Percentiles rank a stretch among this genome's conserved stretches.
Evolutionary conservation across 805 yeast genomes (phyloP).

Genomic region (Lipomyces spencermartinsiae): DNA sequence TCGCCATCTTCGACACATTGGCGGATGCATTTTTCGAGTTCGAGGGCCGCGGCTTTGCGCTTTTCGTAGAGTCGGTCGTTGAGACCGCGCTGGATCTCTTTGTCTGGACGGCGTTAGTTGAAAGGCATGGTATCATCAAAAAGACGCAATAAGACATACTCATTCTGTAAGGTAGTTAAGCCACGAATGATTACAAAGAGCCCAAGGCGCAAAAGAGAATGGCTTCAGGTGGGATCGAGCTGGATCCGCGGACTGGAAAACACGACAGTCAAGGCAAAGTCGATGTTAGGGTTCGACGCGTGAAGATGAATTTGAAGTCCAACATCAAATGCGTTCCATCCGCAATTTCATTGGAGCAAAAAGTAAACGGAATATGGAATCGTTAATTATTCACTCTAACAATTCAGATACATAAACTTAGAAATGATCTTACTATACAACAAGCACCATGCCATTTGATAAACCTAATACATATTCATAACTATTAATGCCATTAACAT

Average conservation of each 20-base stretch:
- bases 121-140: not conserved
- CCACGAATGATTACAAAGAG: not conserved
- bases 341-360: not conserved
- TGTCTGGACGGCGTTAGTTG: conserved; percentile 53
- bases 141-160: not conserved
- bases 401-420: not conserved
- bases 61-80: conserved; percentile 78
- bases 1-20: conserved; percentile 67
- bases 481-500: not conserved
- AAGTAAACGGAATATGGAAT: conserved; percentile 14
- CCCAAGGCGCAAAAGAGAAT: not conserved
- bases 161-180: not conserved
- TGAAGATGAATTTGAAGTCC: too few relatives aligned
- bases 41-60: conserved; percentile 73
- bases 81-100: conserved; percentile 68
- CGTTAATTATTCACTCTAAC: not conserved
- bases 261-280: not conserved
- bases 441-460: too few relatives aligned
- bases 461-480: too few relatives aligned
- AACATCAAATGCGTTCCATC: too few relatives aligned
- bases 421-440: not conserved
- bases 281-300: not conserved
- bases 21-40: conserved; percentile 73
- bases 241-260: too few relatives aligned
- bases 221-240: not conserved